Conservation (phyloP, 495 filamentous ascomycete genomes). For the Podospora fimiseda region DNA sequence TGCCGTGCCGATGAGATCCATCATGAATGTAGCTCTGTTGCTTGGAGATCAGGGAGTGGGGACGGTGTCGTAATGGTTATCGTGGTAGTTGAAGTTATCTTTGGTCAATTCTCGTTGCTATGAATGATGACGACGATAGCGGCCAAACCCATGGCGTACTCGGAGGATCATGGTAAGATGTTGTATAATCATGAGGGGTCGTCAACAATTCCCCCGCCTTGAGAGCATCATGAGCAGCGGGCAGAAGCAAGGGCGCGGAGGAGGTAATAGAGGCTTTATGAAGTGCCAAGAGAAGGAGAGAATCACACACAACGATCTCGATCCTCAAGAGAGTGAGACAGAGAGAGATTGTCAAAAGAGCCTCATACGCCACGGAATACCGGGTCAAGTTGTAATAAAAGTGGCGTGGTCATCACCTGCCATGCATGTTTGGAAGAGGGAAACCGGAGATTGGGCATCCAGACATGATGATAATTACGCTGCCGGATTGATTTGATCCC, state of each 20-base stretch:
- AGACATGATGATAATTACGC: neutral
- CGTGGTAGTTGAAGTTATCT: too few relatives aligned
- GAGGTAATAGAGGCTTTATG: neutral
- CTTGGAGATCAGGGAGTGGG: too few relatives aligned
- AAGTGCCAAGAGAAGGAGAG: neutral
- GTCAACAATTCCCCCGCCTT: neutral
- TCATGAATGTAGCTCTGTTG: too few relatives aligned
- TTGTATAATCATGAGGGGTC: neutral
- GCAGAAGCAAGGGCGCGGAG: neutral
- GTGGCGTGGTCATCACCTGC: neutral
- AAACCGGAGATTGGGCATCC: conserved; percentile 3
- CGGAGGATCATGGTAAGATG: conserved; percentile 12
- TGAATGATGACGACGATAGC: too few relatives aligned
- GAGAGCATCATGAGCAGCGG: too few relatives aligned
- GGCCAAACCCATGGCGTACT: conserved; percentile 16
- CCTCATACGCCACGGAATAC: neutral
- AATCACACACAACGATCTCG: too few relatives aligned
- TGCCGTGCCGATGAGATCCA: conserved; percentile 15
- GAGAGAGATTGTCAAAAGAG: neutral
- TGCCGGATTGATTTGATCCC: neutral
- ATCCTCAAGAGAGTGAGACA: too few relatives aligned
- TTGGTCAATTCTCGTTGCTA: too few relatives aligned
- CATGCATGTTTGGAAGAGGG: neutral
- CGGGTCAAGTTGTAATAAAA: neutral
- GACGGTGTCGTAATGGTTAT: too few relatives aligned